phyloP scores from a whole-genome alignment of 1,284 basidiomycete genomes.

The Puccinia sorghi region DNA sequence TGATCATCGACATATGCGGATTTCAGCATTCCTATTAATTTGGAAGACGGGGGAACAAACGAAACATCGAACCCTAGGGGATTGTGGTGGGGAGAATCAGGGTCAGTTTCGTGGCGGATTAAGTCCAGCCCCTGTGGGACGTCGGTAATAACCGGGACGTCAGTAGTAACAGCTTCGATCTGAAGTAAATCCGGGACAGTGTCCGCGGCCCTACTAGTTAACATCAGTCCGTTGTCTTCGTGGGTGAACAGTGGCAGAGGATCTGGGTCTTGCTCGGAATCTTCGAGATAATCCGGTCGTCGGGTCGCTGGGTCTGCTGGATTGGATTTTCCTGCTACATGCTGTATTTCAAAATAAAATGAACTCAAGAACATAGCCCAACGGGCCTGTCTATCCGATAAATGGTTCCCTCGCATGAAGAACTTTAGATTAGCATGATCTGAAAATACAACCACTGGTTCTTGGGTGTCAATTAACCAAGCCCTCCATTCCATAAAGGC shows the following conservation, averaged over 20 bases:
- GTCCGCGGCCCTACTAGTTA: too few relatives aligned
- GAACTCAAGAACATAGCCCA: conserved; percentile 2
- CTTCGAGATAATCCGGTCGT: neutral
- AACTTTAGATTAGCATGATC: conserved; percentile 8
- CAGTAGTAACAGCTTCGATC: neutral
- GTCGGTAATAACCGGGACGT: too few relatives aligned
- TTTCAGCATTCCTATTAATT: neutral
- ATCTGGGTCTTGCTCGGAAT: neutral
- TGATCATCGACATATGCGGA: neutral
- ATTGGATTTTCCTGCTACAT: conserved; percentile 2
- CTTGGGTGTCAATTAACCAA: neutral
- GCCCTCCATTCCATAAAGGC: conserved; percentile 7
- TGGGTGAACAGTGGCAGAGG: neutral
- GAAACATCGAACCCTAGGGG: neutral
- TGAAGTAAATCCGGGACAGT: neutral
- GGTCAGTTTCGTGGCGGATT: too few relatives aligned
- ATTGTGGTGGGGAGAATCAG: too few relatives aligned
- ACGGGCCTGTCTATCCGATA: neutral
- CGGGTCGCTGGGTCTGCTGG: conserved; percentile 12
- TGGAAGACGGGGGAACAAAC: neutral
- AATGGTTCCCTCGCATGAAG: neutral
- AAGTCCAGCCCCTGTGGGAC: too few relatives aligned
- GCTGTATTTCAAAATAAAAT: conserved; percentile 22
- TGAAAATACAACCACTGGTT: conserved; percentile 15
- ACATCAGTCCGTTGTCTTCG: too few relatives aligned